Base-by-base conservation (phyloP, 345 rosid species). In the Syzygium aromaticum region DNA sequence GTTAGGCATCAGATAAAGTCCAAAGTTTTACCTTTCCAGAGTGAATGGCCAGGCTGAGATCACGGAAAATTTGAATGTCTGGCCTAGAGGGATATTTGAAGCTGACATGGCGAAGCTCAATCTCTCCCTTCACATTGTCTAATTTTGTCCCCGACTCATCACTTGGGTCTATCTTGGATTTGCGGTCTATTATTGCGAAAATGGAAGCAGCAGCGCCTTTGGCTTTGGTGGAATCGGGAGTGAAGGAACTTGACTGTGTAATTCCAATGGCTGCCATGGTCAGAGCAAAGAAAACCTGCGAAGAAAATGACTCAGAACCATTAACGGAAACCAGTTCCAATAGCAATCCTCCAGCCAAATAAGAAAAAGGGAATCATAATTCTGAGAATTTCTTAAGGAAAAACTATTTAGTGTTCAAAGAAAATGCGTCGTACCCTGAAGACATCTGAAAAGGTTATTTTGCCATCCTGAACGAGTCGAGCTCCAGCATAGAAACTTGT, bases 61-160 rank as follows among this genome's bases (percentile, higher is more conserved):
- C 96, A 51, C 88, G 92, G 67, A 96, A 91, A 86, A 96, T 93
- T 87, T 94, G 96, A 91, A 93, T 85, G 87, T 96, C 96, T 7
- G 98, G 97, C 88, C 99, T 93, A 63, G 89, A 89, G n/a, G 98
- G 99, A 91, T 96, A 96, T 86, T 84, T 94, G 87, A 96, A 96
- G 92, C 93, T 94, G 22, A 96, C 52, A 88, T 93, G 96, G 19
- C 89, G 91, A 84, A 95, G 88, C 87, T 94, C 95, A 5, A 96
- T 94, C 52, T 96, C 96, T 88, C 99, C 99, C 52, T 87, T 93
- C 54, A 94, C 94, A 28, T 88, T 89, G 25, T 91, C 94, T 54
- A 93, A 85, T 56, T 89, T 93, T 54, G 9, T 88, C 53, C 98
- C 99, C 1, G 96, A 95, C 89, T 94, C 96, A 84, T 94, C 93